Evolutionary conservation across 345 rosid genomes (phyloP).

Genomic region (Brassica carinata): DNA sequence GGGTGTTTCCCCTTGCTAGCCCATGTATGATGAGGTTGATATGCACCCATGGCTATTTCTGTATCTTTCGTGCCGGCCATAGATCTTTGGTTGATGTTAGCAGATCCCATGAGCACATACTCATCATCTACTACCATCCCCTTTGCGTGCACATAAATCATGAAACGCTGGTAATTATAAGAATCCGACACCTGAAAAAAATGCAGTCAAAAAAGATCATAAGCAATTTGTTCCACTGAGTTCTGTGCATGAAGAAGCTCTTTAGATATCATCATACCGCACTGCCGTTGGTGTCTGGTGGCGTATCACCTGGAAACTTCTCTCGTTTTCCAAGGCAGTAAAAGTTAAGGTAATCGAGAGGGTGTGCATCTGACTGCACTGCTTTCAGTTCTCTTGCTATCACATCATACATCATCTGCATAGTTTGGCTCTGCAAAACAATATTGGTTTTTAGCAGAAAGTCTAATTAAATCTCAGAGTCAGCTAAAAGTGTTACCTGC

Average conservation of each 20-base stretch:
- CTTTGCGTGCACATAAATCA: constrained; percentile 94
- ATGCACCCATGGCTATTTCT: constrained; percentile 96
- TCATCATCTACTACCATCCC: constrained; percentile 96
- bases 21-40: constrained; percentile 91
- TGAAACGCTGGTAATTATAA: constrained; percentile 55
- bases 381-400: constrained; percentile 62
- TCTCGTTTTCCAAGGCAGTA: constrained; percentile 88
- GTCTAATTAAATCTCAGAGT: neutral
- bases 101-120: constrained; percentile 84
- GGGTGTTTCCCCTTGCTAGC: constrained; percentile 59
- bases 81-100: constrained; percentile 97
- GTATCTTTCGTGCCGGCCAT: constrained; percentile 96
- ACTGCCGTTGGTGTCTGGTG: constrained; percentile 38
- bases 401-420: constrained; percentile 83
- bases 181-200: constrained; percentile 55
- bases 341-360: constrained; percentile 92
- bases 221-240: too few relatives aligned
- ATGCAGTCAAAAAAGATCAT: neutral
- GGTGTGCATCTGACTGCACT: constrained; percentile 55
- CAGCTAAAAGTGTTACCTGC: constrained; percentile 64
- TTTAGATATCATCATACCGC: constrained; percentile 45
- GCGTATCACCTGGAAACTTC: constrained; percentile 33
- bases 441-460: neutral
- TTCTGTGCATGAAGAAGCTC: too few relatives aligned
- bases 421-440: constrained; percentile 75